phyloP scores from a whole-genome alignment of 345 rosid species.

The Aquilaria sinensis region DNA sequence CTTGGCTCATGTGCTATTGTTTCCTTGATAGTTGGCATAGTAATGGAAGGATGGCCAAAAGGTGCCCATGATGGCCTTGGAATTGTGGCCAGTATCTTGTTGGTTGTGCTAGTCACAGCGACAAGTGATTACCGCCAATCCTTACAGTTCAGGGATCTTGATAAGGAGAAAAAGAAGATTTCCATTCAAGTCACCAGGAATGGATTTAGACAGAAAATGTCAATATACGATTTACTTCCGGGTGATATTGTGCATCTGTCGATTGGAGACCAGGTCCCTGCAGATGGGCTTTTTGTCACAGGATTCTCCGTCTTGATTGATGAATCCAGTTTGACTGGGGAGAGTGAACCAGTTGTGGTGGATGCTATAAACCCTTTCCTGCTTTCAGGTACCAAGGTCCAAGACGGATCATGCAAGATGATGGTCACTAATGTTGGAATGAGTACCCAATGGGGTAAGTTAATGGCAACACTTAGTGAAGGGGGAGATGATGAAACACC shows the following conservation, averaged over 20 bases:
- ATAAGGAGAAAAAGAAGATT: slow-evolving; percentile 91
- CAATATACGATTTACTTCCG: slow-evolving; percentile 76
- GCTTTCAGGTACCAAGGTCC: slow-evolving; percentile 90
- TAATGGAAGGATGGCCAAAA: slow-evolving; percentile 92
- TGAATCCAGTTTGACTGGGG: slow-evolving; percentile 89
- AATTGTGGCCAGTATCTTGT: slow-evolving; percentile 77
- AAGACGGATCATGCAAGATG: slow-evolving; percentile 95
- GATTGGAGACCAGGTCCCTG: slow-evolving; percentile 93
- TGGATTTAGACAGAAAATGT: slow-evolving; percentile 80
- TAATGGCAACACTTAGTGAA: slow-evolving; percentile 91
- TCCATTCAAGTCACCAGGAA: slow-evolving; percentile 70
- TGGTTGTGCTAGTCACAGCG: slow-evolving; percentile 88
- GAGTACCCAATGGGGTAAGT: slow-evolving; percentile 97
- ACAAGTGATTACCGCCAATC: slow-evolving; percentile 89
- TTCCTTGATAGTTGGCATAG: slow-evolving; percentile 84
- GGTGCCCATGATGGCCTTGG: slow-evolving; percentile 96
- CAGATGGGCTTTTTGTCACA: slow-evolving; percentile 85
- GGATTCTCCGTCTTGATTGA: slow-evolving; percentile 86
- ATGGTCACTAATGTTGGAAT: slow-evolving; percentile 84
- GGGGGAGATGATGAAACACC: slow-evolving; percentile 99
- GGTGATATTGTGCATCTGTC: slow-evolving; percentile 89
- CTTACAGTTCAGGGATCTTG: slow-evolving; percentile 78
- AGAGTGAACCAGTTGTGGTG: slow-evolving; percentile 79
- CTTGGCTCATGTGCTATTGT: slow-evolving; percentile 82
- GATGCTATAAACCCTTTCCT: slow-evolving; percentile 60